Conservation (phyloP, 495 filamentous ascomycete species). For the Trichoderma gamsii region DNA sequence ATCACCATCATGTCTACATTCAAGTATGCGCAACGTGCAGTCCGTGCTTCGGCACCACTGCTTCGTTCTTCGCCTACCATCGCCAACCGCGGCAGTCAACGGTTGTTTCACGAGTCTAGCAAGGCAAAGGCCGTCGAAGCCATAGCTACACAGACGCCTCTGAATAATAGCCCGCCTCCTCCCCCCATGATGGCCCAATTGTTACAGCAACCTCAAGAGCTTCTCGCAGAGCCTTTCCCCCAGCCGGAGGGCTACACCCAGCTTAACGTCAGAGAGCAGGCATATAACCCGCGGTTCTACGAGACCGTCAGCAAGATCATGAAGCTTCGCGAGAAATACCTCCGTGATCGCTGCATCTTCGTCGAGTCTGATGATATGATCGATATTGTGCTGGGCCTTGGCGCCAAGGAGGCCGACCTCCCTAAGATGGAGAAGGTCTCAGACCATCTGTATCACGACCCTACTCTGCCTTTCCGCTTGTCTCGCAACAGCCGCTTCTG, state of each 20-base stretch:
- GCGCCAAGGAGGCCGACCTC: slow-evolving; percentile 12
- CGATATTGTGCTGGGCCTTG: slow-evolving; percentile 3
- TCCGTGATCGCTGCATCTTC: not conserved
- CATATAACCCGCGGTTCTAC: slow-evolving; percentile 10
- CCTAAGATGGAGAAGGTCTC: not conserved
- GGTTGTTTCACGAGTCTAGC: slow-evolving; percentile 13
- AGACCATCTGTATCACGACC: slow-evolving; percentile 3
- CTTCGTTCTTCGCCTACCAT: slow-evolving; percentile 1
- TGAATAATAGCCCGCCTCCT: not conserved
- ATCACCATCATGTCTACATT: slow-evolving; percentile 12
- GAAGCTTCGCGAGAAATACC: slow-evolving; percentile 8
- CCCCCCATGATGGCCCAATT: not conserved
- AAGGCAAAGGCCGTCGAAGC: slow-evolving; percentile 13
- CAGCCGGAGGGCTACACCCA: not conserved
- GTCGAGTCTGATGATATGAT: slow-evolving; percentile 10
- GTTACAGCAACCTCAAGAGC: not conserved
- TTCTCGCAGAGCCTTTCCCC: not conserved
- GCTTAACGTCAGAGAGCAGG: slow-evolving; percentile 15
- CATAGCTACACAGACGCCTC: slow-evolving; percentile 7
- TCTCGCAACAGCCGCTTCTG: slow-evolving; percentile 14
- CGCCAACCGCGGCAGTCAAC: slow-evolving; percentile 1
- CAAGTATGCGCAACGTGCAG: not conserved
- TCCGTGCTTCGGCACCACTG: slow-evolving; percentile 4
- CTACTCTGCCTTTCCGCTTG: slow-evolving; percentile 5
- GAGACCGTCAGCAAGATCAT: slow-evolving; percentile 12